Percentiles rank a stretch among this genome's conserved stretches.
phyloP scores from a whole-genome alignment of 345 rosid genomes.

The Lumnitzera racemosa region DNA sequence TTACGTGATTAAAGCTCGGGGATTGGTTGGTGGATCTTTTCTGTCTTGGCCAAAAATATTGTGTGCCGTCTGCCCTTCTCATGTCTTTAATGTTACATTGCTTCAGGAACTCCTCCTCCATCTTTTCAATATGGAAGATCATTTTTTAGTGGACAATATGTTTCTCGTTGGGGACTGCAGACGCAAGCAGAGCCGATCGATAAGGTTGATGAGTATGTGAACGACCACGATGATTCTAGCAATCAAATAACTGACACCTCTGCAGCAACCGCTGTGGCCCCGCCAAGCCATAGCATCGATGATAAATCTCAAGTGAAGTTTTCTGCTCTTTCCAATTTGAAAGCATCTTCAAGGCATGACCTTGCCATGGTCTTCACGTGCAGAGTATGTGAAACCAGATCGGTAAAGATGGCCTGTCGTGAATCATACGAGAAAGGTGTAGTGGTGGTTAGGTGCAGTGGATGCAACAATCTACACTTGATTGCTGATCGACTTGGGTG shows the following conservation, averaged over 20 bases:
- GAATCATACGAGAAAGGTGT: slow-evolving; percentile 84
- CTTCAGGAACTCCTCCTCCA: neutral
- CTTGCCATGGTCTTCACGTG: slow-evolving; percentile 82
- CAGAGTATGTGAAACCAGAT: slow-evolving; percentile 86
- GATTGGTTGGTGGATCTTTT: too few relatives aligned
- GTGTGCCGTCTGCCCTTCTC: too few relatives aligned
- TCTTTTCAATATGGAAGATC: too few relatives aligned
- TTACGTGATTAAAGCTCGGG: too few relatives aligned
- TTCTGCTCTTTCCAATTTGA: slow-evolving; percentile 40
- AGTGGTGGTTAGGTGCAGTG: slow-evolving; percentile 73
- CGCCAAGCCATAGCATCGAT: slow-evolving; percentile 5
- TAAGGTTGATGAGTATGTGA: slow-evolving; percentile 16
- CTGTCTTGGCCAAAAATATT: too few relatives aligned
- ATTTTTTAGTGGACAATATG: too few relatives aligned
- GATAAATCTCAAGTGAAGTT: slow-evolving; percentile 27
- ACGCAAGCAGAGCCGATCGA: slow-evolving; percentile 20
- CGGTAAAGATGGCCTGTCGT: slow-evolving; percentile 57
- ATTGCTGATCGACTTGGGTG: slow-evolving; percentile 79
- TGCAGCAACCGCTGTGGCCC: slow-evolving; percentile 3
- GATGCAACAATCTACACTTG: slow-evolving; percentile 82
- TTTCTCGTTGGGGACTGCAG: slow-evolving; percentile 29
- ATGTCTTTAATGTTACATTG: neutral
- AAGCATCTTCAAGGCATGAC: slow-evolving; percentile 70
- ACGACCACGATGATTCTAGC: slow-evolving; percentile 16
- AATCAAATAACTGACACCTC: too few relatives aligned